Percentiles rank a stretch among this genome's conserved stretches.
Conservation (phyloP, 108 stramenopile genomes). For the Asterionellopsis glacialis region DNA sequence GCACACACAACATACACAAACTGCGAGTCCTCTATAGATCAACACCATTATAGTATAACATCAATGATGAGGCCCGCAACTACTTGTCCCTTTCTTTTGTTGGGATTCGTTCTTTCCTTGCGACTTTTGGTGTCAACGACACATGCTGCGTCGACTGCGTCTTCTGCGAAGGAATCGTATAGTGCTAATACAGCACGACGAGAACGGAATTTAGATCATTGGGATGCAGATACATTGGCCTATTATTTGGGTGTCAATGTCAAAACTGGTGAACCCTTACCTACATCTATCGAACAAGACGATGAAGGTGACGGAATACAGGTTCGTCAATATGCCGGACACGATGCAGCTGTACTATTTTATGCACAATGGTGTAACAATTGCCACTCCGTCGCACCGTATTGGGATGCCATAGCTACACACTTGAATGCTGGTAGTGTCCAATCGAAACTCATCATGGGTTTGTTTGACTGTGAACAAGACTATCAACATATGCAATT, state of each 20-base stretch:
- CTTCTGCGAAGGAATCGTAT: not conserved
- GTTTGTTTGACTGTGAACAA: constrained; percentile 75
- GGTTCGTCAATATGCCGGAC: constrained; percentile 28
- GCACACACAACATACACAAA: no score
- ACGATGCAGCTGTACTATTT: constrained; percentile 81
- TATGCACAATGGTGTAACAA: constrained; percentile 73
- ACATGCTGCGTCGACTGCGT: not conserved
- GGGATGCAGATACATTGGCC: constrained; percentile 74
- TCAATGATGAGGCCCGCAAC: no score
- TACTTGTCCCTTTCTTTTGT: no score
- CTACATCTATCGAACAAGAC: constrained; percentile 5
- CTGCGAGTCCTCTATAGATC: no score
- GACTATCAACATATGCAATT: constrained; percentile 42
- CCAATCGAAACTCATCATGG: constrained; percentile 57
- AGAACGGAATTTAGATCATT: constrained; percentile 71
- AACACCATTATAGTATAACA: no score
- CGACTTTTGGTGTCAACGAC: no score
- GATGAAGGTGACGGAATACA: no score
- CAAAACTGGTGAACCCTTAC: constrained; percentile 29
- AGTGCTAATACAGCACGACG: constrained; percentile 19
- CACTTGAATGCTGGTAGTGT: constrained; percentile 53
- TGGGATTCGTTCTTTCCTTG: no score
- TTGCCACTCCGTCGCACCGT: constrained; percentile 63
- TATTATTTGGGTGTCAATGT: constrained; percentile 63
- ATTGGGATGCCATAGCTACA: constrained; percentile 64